A percentile compares a stretch with the other conserved stretches of the same genome.
phyloP scores from a whole-genome alignment of 805 yeast genomes.

The Ogataea thermomethanolica region DNA sequence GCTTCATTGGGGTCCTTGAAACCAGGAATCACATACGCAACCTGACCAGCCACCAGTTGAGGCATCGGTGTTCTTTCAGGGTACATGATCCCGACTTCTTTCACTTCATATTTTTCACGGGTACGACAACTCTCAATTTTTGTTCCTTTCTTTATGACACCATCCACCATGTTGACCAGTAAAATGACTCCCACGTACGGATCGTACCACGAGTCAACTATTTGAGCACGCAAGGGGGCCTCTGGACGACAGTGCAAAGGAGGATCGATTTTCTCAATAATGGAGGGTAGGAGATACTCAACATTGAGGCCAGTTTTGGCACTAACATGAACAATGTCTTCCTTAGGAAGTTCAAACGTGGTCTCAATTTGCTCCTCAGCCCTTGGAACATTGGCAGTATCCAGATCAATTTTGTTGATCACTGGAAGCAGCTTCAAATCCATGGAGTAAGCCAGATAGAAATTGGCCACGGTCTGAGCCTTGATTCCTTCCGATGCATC shows the following conservation, averaged over 20 bases:
- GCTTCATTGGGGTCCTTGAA: conserved; percentile 88
- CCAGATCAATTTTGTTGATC: conserved; percentile 87
- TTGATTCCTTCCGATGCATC: conserved; percentile 97
- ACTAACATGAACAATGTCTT: conserved; percentile 78
- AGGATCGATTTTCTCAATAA: conserved; percentile 74
- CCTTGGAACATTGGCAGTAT: conserved; percentile 76
- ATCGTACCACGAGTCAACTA: conserved; percentile 98
- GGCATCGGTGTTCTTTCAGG: conserved; percentile 76
- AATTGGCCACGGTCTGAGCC: conserved; percentile 98
- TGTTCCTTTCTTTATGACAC: conserved; percentile 68
- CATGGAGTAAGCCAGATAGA: conserved; percentile 83
- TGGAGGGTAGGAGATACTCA: conserved; percentile 71
- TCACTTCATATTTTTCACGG: conserved; percentile 71
- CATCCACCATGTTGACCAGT: conserved; percentile 82
- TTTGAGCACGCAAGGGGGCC: conserved; percentile 63
- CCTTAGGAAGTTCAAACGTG: conserved; percentile 73
- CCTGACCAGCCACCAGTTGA: conserved; percentile 79
- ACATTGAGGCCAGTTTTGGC: conserved; percentile 90
- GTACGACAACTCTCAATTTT: conserved; percentile 77
- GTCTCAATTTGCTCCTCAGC: conserved; percentile 83
- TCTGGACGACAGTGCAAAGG: conserved; percentile 41
- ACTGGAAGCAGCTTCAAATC: conserved; percentile 81
- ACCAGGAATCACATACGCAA: conserved; percentile 92
- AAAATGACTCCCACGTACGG: conserved; percentile 87
- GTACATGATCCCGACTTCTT: conserved; percentile 93